A percentile compares a stretch with the other conserved stretches of the same genome.
phyloP scores from a whole-genome alignment of 1,284 basidiomycete species.

The Leccinum pachyderme region DNA sequence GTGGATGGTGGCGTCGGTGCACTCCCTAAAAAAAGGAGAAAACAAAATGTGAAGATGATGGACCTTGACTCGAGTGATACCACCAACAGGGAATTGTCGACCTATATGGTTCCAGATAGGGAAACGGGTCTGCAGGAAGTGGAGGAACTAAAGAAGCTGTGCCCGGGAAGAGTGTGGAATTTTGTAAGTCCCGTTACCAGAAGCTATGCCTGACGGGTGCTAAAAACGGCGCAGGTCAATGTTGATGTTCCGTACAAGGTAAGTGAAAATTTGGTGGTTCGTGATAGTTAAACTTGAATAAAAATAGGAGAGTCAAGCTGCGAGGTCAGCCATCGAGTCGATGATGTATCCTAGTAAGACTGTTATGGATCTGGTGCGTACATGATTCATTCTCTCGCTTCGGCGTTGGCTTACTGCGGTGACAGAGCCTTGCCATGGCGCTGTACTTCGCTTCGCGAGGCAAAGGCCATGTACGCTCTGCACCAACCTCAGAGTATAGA shows the following conservation, averaged over 20 bases:
- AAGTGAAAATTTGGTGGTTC: slow-evolving; percentile 22
- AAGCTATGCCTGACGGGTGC: background rate
- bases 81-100: slow-evolving; percentile 10
- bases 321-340: slow-evolving; percentile 58
- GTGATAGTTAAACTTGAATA: background rate
- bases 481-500: slow-evolving; percentile 29
- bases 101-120: slow-evolving; percentile 84
- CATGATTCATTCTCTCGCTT: background rate
- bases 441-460: slow-evolving; percentile 92
- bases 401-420: slow-evolving; percentile 6
- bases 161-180: slow-evolving; percentile 81
- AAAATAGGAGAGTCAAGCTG: slow-evolving; percentile 61
- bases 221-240: slow-evolving; percentile 50
- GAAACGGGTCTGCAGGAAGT: slow-evolving; percentile 76
- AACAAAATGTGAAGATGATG: slow-evolving; percentile 27
- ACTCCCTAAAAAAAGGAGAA: slow-evolving; percentile 42
- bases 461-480: slow-evolving; percentile 52
- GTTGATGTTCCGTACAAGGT: slow-evolving; percentile 84
- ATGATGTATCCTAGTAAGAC: slow-evolving; percentile 82
- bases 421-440: slow-evolving; percentile 85
- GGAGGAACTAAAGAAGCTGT: slow-evolving; percentile 70
- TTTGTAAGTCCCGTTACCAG: slow-evolving; percentile 55
- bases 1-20: slow-evolving; percentile 47
- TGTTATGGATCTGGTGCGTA: slow-evolving; percentile 87
- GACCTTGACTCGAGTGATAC: slow-evolving; percentile 3